Percentiles rank a stretch among this genome's conserved stretches.
Evolutionary conservation across 2,329 filamentous ascomycete genomes (phyloP).

Genomic region (Phyllosticta ampelicida): DNA sequence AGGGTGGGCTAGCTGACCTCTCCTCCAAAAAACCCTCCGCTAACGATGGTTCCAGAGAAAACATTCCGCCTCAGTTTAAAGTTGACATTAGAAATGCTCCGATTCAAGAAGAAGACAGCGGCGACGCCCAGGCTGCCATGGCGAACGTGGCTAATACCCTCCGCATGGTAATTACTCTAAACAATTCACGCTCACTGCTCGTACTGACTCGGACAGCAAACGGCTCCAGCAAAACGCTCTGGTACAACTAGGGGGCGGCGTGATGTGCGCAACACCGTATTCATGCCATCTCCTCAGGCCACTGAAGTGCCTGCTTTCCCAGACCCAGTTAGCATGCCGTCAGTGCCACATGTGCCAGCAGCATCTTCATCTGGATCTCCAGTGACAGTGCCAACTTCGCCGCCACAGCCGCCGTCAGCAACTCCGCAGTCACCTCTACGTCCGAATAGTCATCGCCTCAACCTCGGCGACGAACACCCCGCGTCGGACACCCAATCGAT

Average conservation of each 20-base stretch:
- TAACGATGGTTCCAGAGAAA: slow-evolving; percentile 17
- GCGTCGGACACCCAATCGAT: slow-evolving; percentile 84
- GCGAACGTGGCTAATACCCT: slow-evolving; percentile 67
- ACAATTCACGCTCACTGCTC: background rate
- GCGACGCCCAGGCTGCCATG: slow-evolving; percentile 61
- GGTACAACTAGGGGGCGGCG: slow-evolving; percentile 78
- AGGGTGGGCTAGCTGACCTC: slow-evolving; percentile 17
- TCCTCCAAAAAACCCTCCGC: background rate
- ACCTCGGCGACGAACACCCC: slow-evolving; percentile 44
- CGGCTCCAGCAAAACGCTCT: slow-evolving; percentile 43
- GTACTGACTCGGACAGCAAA: slow-evolving; percentile 34
- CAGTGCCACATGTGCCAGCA: slow-evolving; percentile 14
- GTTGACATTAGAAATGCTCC: slow-evolving; percentile 70
- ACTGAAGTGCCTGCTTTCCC: slow-evolving; percentile 13
- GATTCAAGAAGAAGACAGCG: slow-evolving; percentile 65
- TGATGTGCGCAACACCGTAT: slow-evolving; percentile 86
- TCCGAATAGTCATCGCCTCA: slow-evolving; percentile 12
- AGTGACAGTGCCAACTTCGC: slow-evolving; percentile 12
- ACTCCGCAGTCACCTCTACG: slow-evolving; percentile 12
- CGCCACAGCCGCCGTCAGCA: slow-evolving; percentile 10
- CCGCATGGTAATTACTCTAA: slow-evolving; percentile 36
- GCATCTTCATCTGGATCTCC: slow-evolving; percentile 15
- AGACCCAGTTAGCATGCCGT: background rate
- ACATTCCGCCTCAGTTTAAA: slow-evolving; percentile 50
- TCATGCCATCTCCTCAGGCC: slow-evolving; percentile 37